Evolutionary conservation across 2,329 filamentous ascomycete species (phyloP), one percentile per base, ranked within the genome.

Genomic region (Curvularia eragrostidis): DNA sequence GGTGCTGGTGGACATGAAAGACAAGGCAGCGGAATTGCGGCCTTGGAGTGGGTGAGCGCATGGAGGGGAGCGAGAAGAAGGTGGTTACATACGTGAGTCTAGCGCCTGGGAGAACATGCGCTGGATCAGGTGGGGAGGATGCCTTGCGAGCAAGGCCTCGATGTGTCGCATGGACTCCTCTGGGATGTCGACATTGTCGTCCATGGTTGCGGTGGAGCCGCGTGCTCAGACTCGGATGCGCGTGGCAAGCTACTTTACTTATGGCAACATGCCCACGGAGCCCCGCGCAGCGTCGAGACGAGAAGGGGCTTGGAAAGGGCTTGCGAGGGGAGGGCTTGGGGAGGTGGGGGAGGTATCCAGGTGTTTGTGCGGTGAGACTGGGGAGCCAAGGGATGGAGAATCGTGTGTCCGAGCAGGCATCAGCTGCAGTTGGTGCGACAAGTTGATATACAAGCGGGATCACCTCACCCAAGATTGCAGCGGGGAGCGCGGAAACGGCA

Each of bases 131-230:
- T 75, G 72, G n/a, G 73, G 74, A 32, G 69, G 72, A 58, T 76
- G 73, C 49, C 71, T 66, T 47, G 66, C 67, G 56, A 76, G 58
- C 60, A 76, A 55, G 19, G 74, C 74, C 62, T 76, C 72, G 42
- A 76, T 72, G 59, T 75, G 74, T 57, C 68, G 72, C 71, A 75
- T 72, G 39, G 73, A 75, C 57, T 76, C 74, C 30, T 75, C 73
- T 10, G 72, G 72, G 42, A 75, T 74, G 19, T 76, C 71, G 44
- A 73, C 52, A 38, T 65, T 64, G 52, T 76, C 74, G 24, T 75
- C 73, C 72, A 75, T 75, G 52, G 51, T 66, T 59, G 60, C 61
- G 47, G 60, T 48, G 49, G 49, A 52, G 48, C 52, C 53, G 52
- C 48, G 51, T 59, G 61, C 49, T 57, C 61, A 30, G 26, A 21